These are phyloP conservation scores for Chaetomium tenue DNA, from an alignment of 495 filamentous ascomycete genomes.

Conservation along the genomic window DNA sequence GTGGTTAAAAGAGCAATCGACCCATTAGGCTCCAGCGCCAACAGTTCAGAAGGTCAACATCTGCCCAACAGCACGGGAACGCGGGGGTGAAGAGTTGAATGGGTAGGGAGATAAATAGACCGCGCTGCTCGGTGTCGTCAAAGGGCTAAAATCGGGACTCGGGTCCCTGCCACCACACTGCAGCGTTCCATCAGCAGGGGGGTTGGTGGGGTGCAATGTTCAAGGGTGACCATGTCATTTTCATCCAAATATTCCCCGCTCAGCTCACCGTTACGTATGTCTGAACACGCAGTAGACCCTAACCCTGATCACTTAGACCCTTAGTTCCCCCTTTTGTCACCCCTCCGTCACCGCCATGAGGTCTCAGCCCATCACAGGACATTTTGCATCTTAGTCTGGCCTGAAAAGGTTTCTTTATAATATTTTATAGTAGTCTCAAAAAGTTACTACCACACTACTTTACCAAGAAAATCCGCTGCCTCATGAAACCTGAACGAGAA, in stretches of 20 bases:
- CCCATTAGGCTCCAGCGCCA: not conserved
- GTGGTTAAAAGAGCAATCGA: not conserved
- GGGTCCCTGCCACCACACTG: not conserved
- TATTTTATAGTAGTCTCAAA: too few species aligned
- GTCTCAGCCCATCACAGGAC: too few species aligned
- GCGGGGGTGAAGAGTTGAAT: not conserved
- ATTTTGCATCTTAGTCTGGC: too few species aligned
- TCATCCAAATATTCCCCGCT: not conserved
- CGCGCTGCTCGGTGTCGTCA: constrained; percentile 1
- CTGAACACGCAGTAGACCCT: not conserved
- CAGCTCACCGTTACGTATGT: not conserved
- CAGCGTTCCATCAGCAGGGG: not conserved
- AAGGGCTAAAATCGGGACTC: not conserved
- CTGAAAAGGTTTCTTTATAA: too few species aligned
- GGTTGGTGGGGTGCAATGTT: too few species aligned
- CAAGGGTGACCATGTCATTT: not conserved
- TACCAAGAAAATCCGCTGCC: too few species aligned
- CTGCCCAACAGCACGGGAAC: not conserved
- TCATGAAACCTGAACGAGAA: too few species aligned
- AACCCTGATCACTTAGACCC: not conserved
- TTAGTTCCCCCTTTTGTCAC: not conserved
- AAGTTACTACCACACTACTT: too few species aligned
- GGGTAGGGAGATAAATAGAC: not conserved
- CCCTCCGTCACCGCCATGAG: not conserved
- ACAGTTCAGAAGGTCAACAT: not conserved